Evolutionary conservation across 1,284 basidiomycete genomes (phyloP), one percentile per base, ranked within the genome.

Genomic region (Marasmius tenuissimus): DNA sequence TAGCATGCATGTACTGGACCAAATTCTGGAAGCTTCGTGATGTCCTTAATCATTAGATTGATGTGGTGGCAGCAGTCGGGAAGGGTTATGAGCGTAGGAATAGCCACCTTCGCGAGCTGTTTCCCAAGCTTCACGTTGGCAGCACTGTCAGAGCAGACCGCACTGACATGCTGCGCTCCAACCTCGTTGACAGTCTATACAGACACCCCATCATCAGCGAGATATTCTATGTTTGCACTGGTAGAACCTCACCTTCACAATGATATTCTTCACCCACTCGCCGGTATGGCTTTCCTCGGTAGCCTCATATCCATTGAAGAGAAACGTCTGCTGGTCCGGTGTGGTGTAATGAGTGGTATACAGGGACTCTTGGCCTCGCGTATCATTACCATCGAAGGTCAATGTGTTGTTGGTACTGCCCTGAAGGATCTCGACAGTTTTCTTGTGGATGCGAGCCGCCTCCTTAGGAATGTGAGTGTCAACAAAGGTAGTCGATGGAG

Each of bases 321-420:
- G 64, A 57, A 66, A 75, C 7, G 61, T 63, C 3, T 61, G 27
- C 4, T 66, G 67, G 40, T 62, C 50, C 6, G 69, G 58, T 0
- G 70, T 73, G n/a, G 72, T 75, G 34, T 67, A 62, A 27, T 27
- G 27, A 27, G 27, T 27, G 2, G 27, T 27, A 27, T 27, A 27
- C 27, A 27, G 2, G 27, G 27, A 27, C 27, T 27, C 27, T 27
- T 4, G 27, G 27, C 27, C 27, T 27, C 27, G 59, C 75, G 74
- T 74, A 8, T 70, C 69, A 4, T 65, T 69, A 11, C 75, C 73
- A 65, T 75, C 71, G 60, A 71, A 75, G 1, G 68, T 73, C 20
- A 75, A 47, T 3, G 67, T 72, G 1, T 75, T 67, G 56, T 75
- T 70, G 3, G 64, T 42, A 8, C 60, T 51, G 3, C 53, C 51